Base-by-base conservation (phyloP, 1,284 basidiomycete genomes). In the Neonothopanus nambi region DNA sequence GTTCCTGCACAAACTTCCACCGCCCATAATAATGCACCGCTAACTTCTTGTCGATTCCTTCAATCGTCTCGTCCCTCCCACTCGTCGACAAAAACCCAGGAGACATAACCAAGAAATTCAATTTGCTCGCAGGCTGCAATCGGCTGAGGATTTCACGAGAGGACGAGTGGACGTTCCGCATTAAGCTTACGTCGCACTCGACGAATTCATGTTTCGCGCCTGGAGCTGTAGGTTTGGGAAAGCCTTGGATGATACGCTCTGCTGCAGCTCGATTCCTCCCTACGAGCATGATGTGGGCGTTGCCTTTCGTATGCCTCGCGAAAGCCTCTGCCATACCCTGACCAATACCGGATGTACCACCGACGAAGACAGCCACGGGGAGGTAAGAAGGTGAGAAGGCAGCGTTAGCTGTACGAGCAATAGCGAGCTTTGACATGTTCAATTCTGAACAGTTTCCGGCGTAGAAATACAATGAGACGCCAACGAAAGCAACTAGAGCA, bases 11-110 rank as follows among this genome's bases (percentile, higher is more conserved):
- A 44, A 70, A 65, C 49, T 60, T 60, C 55, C 57, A 65, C 30
- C 65, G 55, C 26, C 52, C 56, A 54, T 79, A 79, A 52, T 79
- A 79, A 56, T 75, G 67, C 4, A 76, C 61, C 1, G 76, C 76
- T 33, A 80, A 58, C 59, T 79, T 79, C 52, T 62, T 72, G 54
- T 80, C 79, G 30, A 79, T 71, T 0, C 77, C 78, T 48, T 80
- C 78, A 21, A 65, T 61, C 2, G 78, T 77, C 54, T 77, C 74
- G 30, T 72, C 70, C n/a, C 73, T 61, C 12, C 74, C 74, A 7
- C 65, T 62, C 48, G 67, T 60, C 0, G 69, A 67, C 55, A 76
- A 52, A 26, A 72, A 57, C 5, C 75, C 75, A 6, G 70, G 60
- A 0, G 70, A 67, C 60, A 78, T 65, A 18, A 79, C 63, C 21